Evolutionary conservation across 2,329 filamentous ascomycete genomes (phyloP).

Genomic region (Penicillium sp.): DNA sequence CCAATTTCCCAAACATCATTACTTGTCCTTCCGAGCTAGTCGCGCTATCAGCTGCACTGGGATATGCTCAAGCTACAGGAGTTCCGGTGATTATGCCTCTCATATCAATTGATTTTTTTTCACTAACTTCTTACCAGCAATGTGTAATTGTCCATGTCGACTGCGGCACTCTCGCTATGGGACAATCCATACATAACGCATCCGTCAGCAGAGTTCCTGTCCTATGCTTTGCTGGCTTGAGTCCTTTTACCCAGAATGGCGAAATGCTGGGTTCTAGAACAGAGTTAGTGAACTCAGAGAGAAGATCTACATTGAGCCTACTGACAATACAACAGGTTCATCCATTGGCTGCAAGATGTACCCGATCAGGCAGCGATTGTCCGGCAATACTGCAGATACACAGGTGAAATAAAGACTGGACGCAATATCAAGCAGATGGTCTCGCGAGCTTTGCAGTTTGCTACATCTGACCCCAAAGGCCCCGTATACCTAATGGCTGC

Average conservation of each 20-base stretch:
- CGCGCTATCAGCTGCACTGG: conserved; percentile 75
- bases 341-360: conserved; percentile 80
- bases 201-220: conserved; percentile 69
- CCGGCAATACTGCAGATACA: conserved; percentile 78
- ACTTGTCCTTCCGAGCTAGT: conserved; percentile 82
- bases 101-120: not conserved
- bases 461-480: conserved; percentile 69
- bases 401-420: conserved; percentile 76
- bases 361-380: conserved; percentile 76
- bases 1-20: conserved; percentile 66
- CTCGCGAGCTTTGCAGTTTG: conserved; percentile 76
- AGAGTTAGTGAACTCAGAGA: conserved; percentile 53
- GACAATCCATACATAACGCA: conserved; percentile 74
- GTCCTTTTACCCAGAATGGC: conserved; percentile 70
- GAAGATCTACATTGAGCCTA: not conserved
- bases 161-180: conserved; percentile 73
- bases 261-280: conserved; percentile 70
- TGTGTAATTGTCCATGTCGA: conserved; percentile 75
- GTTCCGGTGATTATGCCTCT: conserved; percentile 47
- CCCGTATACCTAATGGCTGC: conserved; percentile 77
- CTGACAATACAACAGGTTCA: conserved; percentile 33
- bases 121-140: conserved; percentile 13
- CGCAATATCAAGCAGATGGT: conserved; percentile 84
- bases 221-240: conserved; percentile 72
- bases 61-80: conserved; percentile 67